Conservation (phyloP, 2,329 filamentous ascomycete genomes). For the Trichothecium roseum region DNA sequence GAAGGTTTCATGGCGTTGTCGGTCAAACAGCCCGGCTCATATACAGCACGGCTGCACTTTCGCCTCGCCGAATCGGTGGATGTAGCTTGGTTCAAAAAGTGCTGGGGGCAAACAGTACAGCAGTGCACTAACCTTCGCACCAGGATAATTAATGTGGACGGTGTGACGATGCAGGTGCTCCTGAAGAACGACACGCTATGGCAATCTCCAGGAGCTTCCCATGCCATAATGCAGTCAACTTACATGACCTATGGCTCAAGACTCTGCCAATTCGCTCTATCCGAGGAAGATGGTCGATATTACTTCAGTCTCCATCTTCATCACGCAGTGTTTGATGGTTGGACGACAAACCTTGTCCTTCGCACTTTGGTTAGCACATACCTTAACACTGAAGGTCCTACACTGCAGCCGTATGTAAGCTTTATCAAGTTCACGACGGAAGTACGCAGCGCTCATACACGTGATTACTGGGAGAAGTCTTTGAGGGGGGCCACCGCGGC, state of each 20-base stretch:
- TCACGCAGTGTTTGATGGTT: constrained; percentile 86
- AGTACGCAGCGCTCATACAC: background rate
- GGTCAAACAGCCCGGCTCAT: constrained; percentile 16
- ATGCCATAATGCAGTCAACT: no score
- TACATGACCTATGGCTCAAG: no score
- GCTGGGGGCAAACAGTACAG: constrained; percentile 9
- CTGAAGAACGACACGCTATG: constrained; percentile 4
- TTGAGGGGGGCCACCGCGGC: background rate
- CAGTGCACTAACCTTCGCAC: constrained; percentile 9
- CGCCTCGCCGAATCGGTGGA: constrained; percentile 5
- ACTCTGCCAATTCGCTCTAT: background rate
- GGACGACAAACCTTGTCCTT: constrained; percentile 66
- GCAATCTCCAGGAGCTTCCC: background rate
- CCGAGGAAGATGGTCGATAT: background rate
- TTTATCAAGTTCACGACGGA: constrained; percentile 1
- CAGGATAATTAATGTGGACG: constrained; percentile 8
- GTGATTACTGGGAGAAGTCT: background rate
- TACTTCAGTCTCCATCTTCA: constrained; percentile 51
- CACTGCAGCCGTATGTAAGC: background rate
- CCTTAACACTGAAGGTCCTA: background rate
- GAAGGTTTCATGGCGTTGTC: constrained; percentile 38
- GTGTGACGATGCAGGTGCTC: constrained; percentile 5
- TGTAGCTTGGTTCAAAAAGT: constrained; percentile 5
- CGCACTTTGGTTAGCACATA: constrained; percentile 22
- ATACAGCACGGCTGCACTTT: constrained; percentile 8